A percentile compares a stretch with the other conserved stretches of the same genome.
phyloP scores from a whole-genome alignment of 208 protist species.

The Leishmania arabica region DNA sequence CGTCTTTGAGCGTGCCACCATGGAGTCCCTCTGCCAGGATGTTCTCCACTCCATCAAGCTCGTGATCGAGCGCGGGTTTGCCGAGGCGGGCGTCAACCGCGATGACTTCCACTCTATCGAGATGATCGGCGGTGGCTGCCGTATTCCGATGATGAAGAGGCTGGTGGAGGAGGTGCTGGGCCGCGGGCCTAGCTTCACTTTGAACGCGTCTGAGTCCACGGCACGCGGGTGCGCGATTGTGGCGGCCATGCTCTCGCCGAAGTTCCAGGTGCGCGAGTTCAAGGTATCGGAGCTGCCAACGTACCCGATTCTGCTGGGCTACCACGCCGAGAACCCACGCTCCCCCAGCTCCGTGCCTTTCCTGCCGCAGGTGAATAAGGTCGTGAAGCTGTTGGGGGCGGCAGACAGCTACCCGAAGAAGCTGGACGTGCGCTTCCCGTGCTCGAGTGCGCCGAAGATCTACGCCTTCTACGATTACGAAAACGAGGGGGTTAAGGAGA shows the following conservation, averaged over 20 bases:
- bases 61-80: slow-evolving; percentile 67
- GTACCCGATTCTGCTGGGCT: slow-evolving; percentile 84
- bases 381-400: slow-evolving; percentile 61
- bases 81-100: slow-evolving; percentile 39
- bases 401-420: slow-evolving; percentile 77
- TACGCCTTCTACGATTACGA: slow-evolving; percentile 85
- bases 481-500: slow-evolving; percentile 40
- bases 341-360: slow-evolving; percentile 68
- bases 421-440: slow-evolving; percentile 81
- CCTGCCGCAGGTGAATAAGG: slow-evolving; percentile 87
- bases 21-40: slow-evolving; percentile 61
- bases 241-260: slow-evolving; percentile 90
- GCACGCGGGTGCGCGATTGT: slow-evolving; percentile 85
- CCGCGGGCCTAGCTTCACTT: slow-evolving; percentile 70
- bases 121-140: slow-evolving; percentile 91
- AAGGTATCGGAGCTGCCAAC: slow-evolving; percentile 74
- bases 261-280: slow-evolving; percentile 91
- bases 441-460: slow-evolving; percentile 65
- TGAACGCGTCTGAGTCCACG: slow-evolving; percentile 91
- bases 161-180: slow-evolving; percentile 71
- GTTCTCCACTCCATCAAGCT: slow-evolving; percentile 55
- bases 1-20: slow-evolving; percentile 69
- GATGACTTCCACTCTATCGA: slow-evolving; percentile 84
- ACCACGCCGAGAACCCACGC: slow-evolving; percentile 65
- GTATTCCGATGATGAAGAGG: slow-evolving; percentile 88